Evolutionary conservation across 768 basidiomycete species (phyloP), one percentile per base, ranked within the genome.

Genomic region (Pleurotus platypus): DNA sequence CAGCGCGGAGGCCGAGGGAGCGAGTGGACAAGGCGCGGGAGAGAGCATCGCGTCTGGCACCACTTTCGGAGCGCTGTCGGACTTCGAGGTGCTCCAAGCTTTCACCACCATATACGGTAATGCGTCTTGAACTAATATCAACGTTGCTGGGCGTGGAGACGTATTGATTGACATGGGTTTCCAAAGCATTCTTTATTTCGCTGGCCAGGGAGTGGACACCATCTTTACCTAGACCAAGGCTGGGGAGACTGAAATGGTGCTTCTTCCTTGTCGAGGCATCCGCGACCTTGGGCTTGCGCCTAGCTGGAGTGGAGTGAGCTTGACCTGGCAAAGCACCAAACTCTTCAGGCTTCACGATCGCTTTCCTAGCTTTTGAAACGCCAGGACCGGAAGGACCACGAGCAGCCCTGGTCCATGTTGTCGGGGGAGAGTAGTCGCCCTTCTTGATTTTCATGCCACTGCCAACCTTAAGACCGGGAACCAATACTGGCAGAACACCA

Each of bases 231-330:
- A 89, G 80, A 59, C 82, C 75, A 26, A 89, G 75, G 60, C 87
- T 90, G 37, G 86, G 84, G 57, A 89, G 72, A 72, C 86, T 87
- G 69, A 81, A 81, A 62, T 85, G 84, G 49, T 83, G 79, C 62
- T 76, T 79, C 69, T 80, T 85, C 69, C 86, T 85, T 45, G 67
- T 69, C 27, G 82, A 80, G 27, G 66, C 70, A 68, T 82, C 86
- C 66, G 73, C 72, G 50, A 54, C 66, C 56, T 66, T 68, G 48
- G 66, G 61, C 13, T 65, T 64, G 26, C 62, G 65, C 50, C 72
- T 72, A 8, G 78, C 78, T n/a, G 86, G 85, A 3, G 86, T 88
- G 12, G 87, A 86, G 57, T 86, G 81, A 39, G 81, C 63, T 57
- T 83, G 73, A 50, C 39, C 48, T 49, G 40, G 46, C 13, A 58